Evolutionary conservation across 306 rosid genomes (phyloP).

Genomic region (Dicorynia guianensis): DNA sequence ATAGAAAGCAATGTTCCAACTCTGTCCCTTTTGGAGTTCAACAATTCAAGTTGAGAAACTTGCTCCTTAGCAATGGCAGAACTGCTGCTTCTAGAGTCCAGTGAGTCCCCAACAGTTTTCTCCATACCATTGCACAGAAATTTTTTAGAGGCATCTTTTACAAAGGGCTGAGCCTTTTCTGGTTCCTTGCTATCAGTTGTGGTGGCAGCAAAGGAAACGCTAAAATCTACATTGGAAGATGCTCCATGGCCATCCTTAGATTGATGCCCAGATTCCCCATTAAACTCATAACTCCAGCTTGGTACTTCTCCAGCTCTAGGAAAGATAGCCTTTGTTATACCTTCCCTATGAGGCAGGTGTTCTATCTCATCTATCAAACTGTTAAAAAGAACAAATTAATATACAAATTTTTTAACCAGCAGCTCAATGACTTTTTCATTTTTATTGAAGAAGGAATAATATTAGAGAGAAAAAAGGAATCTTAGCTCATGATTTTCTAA

Average conservation of each 20-base stretch:
- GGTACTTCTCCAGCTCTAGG: conserved; percentile 40
- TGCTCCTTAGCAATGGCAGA: conserved; percentile 47
- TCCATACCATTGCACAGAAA: conserved; percentile 27
- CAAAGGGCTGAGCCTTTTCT: conserved; percentile 33
- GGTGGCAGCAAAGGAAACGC: conserved; percentile 41
- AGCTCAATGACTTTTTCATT: background rate
- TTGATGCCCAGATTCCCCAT: conserved; percentile 43
- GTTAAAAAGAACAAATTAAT: conserved; percentile 41
- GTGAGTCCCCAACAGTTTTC: conserved; percentile 38
- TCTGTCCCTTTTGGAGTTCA: conserved; percentile 31
- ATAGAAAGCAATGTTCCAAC: conserved; percentile 32
- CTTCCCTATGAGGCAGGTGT: conserved; percentile 39
- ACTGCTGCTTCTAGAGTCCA: conserved; percentile 54
- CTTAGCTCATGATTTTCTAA: conserved; percentile 2
- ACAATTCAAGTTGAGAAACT: conserved; percentile 45
- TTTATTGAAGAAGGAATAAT: too few species aligned
- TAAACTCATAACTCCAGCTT: conserved; percentile 35
- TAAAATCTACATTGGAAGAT: conserved; percentile 41
- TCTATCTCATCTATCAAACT: conserved; percentile 44
- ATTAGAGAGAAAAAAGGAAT: too few species aligned
- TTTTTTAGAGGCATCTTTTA: conserved; percentile 41
- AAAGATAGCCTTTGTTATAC: conserved; percentile 33
- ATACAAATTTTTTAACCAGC: background rate
- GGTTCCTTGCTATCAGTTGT: conserved; percentile 36
- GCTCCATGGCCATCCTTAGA: conserved; percentile 40